Base-by-base conservation (phyloP, 768 basidiomycete species). In the Albatrellus ellisii region DNA sequence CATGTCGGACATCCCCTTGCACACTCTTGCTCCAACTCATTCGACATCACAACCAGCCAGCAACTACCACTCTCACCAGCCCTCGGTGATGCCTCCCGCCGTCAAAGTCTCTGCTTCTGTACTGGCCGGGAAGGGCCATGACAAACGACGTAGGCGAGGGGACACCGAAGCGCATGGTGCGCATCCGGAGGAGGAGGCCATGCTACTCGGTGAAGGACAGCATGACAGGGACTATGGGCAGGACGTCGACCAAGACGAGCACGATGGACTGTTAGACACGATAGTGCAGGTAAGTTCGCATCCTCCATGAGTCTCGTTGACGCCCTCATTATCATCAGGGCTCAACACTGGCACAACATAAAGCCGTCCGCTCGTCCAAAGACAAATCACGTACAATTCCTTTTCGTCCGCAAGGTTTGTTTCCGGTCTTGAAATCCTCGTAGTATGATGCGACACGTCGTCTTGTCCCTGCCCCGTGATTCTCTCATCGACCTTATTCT, bases 331-430 rank as follows among this genome's bases (percentile, higher is more conserved):
- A 44, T 59, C 61, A 46, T 44, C 44, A 48, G 53, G 34, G 47
- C 51, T 42, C 53, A 54, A 53, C 54, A 37, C 46, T 59, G n/a
- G n/a, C n/a, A 43, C 50, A 54, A 37, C 33, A 54, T 54, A 44
- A 34, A 43, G 34, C n/a, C 31, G 15, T 35, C 36, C 26, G 33
- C 11, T 17, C 40, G 5, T 53, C 44, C 11, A 79, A 80, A 50
- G 84, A 86, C 58, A 77, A 73, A 50, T 84, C 87, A 4, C 67
- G 87, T 49, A 80, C 77, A 7, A 69, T 90, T 46, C 79, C 84
- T 4, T 87, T 90, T 54, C 67, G 73, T 48, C 82, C 85, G 4
- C 67, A 73, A 64, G 79, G 84, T 78, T 47, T 14, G 63, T 46
- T 12, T 26, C 27, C 36, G 3, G 29, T 31, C 17, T 17, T 3